Percentiles rank a stretch among this genome's conserved stretches.
Conservation (phyloP, 208 protist genomes). For the Lotmaria passim region DNA sequence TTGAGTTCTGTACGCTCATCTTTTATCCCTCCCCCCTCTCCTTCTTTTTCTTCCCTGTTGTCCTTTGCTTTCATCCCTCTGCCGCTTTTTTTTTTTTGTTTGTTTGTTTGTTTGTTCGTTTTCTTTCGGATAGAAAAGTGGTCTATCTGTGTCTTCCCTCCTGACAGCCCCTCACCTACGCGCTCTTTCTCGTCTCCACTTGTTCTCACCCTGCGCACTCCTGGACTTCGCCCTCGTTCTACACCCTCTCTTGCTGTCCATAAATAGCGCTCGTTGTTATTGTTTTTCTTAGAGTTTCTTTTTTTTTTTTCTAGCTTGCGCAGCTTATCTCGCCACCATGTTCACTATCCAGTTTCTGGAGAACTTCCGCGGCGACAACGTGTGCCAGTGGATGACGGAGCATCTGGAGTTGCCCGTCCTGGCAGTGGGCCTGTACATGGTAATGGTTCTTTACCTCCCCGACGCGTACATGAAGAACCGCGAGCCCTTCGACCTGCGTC, state of each 20-base stretch:
- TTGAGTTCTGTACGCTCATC: too few relatives aligned
- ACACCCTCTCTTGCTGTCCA: background rate
- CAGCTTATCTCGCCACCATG: background rate
- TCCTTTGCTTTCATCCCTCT: conserved; percentile 1
- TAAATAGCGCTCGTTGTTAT: background rate
- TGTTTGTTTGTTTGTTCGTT: conserved; percentile 8
- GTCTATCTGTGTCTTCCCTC: background rate
- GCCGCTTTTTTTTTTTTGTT: conserved; percentile 18
- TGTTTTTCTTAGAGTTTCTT: conserved; percentile 1
- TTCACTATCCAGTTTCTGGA: conserved; percentile 16
- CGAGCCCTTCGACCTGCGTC: conserved; percentile 51
- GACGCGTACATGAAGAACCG: conserved; percentile 75
- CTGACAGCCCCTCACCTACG: too few relatives aligned
- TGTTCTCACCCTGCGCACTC: too few relatives aligned
- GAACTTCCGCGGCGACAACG: conserved; percentile 43
- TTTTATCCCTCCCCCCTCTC: background rate
- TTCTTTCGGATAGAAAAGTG: background rate
- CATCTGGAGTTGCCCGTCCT: conserved; percentile 61
- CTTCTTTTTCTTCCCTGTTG: background rate
- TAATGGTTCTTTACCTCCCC: conserved; percentile 64
- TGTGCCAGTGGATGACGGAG: conserved; percentile 51
- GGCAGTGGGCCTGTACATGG: conserved; percentile 47
- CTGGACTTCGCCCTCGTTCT: too few relatives aligned
- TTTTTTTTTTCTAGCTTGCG: background rate
- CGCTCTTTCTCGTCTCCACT: too few relatives aligned